Evolutionary conservation across 2,329 filamentous ascomycete species (phyloP), one percentile per base, ranked within the genome.

Genomic region (Penicillium sclerotigenum): DNA sequence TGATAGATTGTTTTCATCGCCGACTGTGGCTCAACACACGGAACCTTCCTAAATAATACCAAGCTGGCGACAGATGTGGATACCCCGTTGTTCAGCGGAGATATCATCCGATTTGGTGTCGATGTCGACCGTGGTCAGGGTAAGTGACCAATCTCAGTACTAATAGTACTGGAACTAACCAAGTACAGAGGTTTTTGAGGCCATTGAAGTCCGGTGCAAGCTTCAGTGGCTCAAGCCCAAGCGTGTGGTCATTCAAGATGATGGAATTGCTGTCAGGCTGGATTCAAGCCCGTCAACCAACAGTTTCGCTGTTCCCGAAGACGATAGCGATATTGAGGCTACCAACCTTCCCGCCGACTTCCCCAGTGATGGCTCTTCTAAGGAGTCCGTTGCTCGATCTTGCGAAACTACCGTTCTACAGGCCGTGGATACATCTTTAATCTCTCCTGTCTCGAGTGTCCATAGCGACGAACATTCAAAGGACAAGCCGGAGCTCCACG

Each of bases 21-120:
- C 56, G 85, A 87, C 64, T 73, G 74, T 18, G 78, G 77, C 33
- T 87, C 84, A 9, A 85, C 85, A 78, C 85, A 87, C 66, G 85
- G 85, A 29, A 87, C 84, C 18, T 79, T 71, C 56, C 59, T 87
- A 47, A 83, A 86, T 62, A 75, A 76, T 34, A 63, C 60, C 37
- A 76, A 73, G 37, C 65, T 84, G 26, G 54, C 64, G 4, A 49
- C 76, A 11, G 70, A 69, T 3, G 61, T 73, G 50, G 71, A 74
- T 18, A 73, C 76, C 47, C 57, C 69, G 2, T 58, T 84, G 26
- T 68, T 68, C 1, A 68, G 59, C 47, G 71, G 68, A 16, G 73
- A 76, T 60, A 54, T 71, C 2, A 40, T 77, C 28, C 71, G 66
- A 5, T 81, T 83, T 65, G 81, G 81, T 18, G 71, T 75, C 34